phyloP scores from a whole-genome alignment of 2,329 filamentous ascomycete species.

The Pseudogymnoascus sp. region DNA sequence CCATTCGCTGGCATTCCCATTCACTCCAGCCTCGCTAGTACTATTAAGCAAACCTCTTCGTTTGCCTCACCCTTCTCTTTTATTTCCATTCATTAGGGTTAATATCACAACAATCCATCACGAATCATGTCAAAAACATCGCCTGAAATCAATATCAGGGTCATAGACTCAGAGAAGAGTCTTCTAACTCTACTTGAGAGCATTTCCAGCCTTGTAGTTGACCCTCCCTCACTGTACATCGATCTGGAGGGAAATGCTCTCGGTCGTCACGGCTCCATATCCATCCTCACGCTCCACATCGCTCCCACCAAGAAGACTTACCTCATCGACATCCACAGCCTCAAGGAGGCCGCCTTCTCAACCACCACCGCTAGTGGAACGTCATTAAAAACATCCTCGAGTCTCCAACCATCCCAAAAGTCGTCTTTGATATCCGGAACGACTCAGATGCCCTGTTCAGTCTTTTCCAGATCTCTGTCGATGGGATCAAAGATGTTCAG shows the following conservation, averaged over 20 bases:
- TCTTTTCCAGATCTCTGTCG: slow-evolving; percentile 37
- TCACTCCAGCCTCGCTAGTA: not conserved
- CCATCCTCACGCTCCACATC: slow-evolving; percentile 33
- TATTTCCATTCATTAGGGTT: not conserved
- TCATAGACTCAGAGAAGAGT: slow-evolving; percentile 11
- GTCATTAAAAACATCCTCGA: slow-evolving; percentile 39
- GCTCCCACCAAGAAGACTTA: slow-evolving; percentile 25
- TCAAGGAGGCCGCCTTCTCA: slow-evolving; percentile 31
- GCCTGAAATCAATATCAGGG: not conserved
- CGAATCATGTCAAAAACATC: not conserved
- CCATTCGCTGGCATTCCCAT: not conserved
- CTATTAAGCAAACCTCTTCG: not conserved
- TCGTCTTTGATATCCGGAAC: slow-evolving; percentile 51
- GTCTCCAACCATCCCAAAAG: slow-evolving; percentile 36
- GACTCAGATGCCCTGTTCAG: slow-evolving; percentile 48
- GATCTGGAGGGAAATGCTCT: slow-evolving; percentile 38
- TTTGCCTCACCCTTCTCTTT: not conserved
- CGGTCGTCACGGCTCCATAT: slow-evolving; percentile 34
- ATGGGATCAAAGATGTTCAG: slow-evolving; percentile 45
- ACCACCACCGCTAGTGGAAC: slow-evolving; percentile 22
- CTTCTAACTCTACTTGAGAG: slow-evolving; percentile 13
- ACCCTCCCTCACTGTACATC: slow-evolving; percentile 33
- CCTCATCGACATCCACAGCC: slow-evolving; percentile 36
- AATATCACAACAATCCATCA: not conserved
- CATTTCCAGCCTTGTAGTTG: not conserved